phyloP scores from a whole-genome alignment of 768 basidiomycete genomes.

The Calocybe indica region DNA sequence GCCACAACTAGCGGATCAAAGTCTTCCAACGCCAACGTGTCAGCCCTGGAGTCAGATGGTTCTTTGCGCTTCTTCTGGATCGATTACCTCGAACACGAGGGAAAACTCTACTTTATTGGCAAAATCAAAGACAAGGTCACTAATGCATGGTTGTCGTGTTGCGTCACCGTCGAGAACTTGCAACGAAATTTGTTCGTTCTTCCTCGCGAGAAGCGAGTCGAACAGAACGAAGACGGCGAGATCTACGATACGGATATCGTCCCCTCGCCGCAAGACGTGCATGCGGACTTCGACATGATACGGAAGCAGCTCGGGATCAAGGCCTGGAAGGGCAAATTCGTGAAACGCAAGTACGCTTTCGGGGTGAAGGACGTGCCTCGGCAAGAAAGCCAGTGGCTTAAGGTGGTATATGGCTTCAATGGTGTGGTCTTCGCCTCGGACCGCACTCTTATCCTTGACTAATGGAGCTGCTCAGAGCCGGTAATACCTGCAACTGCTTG shows the following conservation, averaged over 20 bases:
- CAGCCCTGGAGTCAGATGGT: slow-evolving; percentile 77
- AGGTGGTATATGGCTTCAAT: slow-evolving; percentile 87
- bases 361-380: slow-evolving; percentile 78
- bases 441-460: neutral
- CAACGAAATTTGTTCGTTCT: slow-evolving; percentile 89
- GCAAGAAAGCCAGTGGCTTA: slow-evolving; percentile 82
- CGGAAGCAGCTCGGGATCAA: slow-evolving; percentile 68
- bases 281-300: slow-evolving; percentile 77
- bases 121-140: slow-evolving; percentile 80
- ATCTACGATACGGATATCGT: slow-evolving; percentile 70
- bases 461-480: slow-evolving; percentile 43
- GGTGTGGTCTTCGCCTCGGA: slow-evolving; percentile 39
- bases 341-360: slow-evolving; percentile 89
- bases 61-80: slow-evolving; percentile 93
- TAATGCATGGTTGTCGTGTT: slow-evolving; percentile 74
- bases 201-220: slow-evolving; percentile 63
- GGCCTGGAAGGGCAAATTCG: slow-evolving; percentile 76
- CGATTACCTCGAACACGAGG: slow-evolving; percentile 86
- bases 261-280: slow-evolving; percentile 67
- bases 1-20: neutral
- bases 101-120: slow-evolving; percentile 83
- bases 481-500: slow-evolving; percentile 65
- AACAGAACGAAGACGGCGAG: slow-evolving; percentile 50
- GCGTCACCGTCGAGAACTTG: slow-evolving; percentile 78
- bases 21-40: slow-evolving; percentile 31